Percentiles rank a stretch among this genome's conserved stretches.
phyloP scores from a whole-genome alignment of 768 basidiomycete species.

The Neoboletus subvelutipes region DNA sequence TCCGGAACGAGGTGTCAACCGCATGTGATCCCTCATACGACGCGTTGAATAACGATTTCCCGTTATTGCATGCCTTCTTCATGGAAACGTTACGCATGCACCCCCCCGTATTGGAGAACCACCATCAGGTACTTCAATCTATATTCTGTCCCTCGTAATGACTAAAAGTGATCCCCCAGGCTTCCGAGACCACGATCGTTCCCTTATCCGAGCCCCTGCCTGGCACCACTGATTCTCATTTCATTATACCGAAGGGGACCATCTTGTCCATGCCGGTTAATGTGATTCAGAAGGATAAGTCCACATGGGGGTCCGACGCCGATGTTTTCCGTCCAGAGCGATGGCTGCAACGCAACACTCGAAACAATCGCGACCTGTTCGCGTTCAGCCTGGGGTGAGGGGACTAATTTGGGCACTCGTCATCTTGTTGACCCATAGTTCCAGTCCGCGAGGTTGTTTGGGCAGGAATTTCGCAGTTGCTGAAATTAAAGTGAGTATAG shows the following conservation, averaged over 20 bases:
- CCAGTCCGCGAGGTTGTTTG: conserved; percentile 58
- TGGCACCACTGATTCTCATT: conserved; percentile 40
- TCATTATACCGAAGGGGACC: conserved; percentile 58
- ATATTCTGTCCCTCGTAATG: background rate
- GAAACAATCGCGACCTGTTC: conserved; percentile 45
- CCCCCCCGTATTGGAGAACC: conserved; percentile 62
- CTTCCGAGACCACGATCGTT: conserved; percentile 49
- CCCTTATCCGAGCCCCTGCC: conserved; percentile 54
- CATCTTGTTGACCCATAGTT: conserved; percentile 12
- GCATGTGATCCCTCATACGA: conserved; percentile 52
- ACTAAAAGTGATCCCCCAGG: conserved; percentile 33
- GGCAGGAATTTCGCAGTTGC: conserved; percentile 57
- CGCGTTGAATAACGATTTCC: conserved; percentile 45
- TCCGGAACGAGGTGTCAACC: conserved; percentile 53
- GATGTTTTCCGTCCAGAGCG: conserved; percentile 58
- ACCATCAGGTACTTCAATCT: conserved; percentile 48
- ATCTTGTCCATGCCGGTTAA: conserved; percentile 54
- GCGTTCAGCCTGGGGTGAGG: conserved; percentile 60
- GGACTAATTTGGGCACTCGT: background rate
- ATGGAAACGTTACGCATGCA: conserved; percentile 63
- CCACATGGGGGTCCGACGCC: conserved; percentile 61
- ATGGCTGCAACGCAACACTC: conserved; percentile 50
- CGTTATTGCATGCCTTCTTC: conserved; percentile 59
- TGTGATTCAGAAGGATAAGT: conserved; percentile 53
- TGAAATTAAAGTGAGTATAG: conserved; percentile 54